phyloP scores from a whole-genome alignment of 2,329 filamentous ascomycete species.

The Scedosporium boydii region DNA sequence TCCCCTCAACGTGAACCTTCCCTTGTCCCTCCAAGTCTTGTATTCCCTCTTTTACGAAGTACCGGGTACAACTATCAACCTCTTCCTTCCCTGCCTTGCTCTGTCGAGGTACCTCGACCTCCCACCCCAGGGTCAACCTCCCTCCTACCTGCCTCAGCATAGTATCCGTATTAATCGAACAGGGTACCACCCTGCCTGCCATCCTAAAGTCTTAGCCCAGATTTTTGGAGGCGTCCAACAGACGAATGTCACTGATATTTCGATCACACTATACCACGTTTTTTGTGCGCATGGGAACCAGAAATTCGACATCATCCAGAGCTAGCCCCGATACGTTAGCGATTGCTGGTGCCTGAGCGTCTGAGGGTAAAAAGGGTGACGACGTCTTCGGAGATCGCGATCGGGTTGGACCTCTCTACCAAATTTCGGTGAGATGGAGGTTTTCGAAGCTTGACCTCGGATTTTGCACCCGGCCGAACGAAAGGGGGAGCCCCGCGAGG shows the following conservation, averaged over 20 bases:
- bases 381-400: not conserved
- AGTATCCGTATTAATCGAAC: not conserved
- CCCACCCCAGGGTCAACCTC: not conserved
- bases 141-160: not conserved
- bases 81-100: not conserved
- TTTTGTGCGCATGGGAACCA: not conserved
- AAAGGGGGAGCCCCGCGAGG: not conserved
- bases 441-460: not conserved
- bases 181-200: not conserved
- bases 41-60: not conserved
- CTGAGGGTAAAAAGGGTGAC: not conserved
- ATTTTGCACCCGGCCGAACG: not conserved
- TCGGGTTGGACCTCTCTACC: not conserved
- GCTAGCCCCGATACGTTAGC: not conserved
- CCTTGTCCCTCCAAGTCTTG: not conserved
- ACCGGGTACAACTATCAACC: not conserved
- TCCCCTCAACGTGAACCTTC: not conserved
- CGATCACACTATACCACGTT: constrained; percentile 3
- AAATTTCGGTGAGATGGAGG: not conserved
- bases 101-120: not conserved
- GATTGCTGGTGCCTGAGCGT: not conserved
- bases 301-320: not conserved
- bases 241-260: not conserved
- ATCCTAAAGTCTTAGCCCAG: not conserved
- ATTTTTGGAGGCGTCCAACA: constrained; percentile 1